Percentiles rank a stretch among this genome's conserved stretches.
These are phyloP conservation scores for Stevia rebaudiana DNA, from an alignment of 140 eudicot species.

Conservation along the genomic window DNA sequence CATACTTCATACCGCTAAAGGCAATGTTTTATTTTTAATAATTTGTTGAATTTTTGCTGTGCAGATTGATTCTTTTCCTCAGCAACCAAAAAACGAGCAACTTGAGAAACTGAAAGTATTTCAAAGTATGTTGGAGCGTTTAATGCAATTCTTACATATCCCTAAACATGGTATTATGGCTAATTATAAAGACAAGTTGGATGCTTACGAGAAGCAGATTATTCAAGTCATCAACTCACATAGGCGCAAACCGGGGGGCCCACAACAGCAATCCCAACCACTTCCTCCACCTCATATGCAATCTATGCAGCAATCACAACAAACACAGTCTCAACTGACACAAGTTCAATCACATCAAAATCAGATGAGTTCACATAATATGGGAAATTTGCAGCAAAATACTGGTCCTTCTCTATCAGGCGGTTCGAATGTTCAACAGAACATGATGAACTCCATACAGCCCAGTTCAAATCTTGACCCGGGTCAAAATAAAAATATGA, in stretches of 20 bases:
- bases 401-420: slow-evolving; percentile 44
- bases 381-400: slow-evolving; percentile 59
- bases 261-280: slow-evolving; percentile 61
- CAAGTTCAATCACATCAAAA: slow-evolving; percentile 58
- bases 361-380: slow-evolving; percentile 54
- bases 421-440: slow-evolving; percentile 50
- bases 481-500: slow-evolving; percentile 52
- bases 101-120: slow-evolving; percentile 63
- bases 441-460: slow-evolving; percentile 48
- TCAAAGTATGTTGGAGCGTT: slow-evolving; percentile 69
- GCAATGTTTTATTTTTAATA: not conserved
- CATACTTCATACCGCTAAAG: not conserved
- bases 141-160: slow-evolving; percentile 47
- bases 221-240: slow-evolving; percentile 50
- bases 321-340: slow-evolving; percentile 56
- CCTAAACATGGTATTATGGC: slow-evolving; percentile 46
- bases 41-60: slow-evolving; percentile 7
- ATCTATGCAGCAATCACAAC: slow-evolving; percentile 69
- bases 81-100: slow-evolving; percentile 62
- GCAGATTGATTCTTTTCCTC: slow-evolving; percentile 73
- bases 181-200: slow-evolving; percentile 57
- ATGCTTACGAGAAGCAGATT: slow-evolving; percentile 65
- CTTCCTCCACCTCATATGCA: slow-evolving; percentile 55
- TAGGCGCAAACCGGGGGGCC: slow-evolving; percentile 50
- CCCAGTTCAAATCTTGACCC: slow-evolving; percentile 53